phyloP scores from a whole-genome alignment of 352 stramenopile species.

The Plasmopara muralis region DNA sequence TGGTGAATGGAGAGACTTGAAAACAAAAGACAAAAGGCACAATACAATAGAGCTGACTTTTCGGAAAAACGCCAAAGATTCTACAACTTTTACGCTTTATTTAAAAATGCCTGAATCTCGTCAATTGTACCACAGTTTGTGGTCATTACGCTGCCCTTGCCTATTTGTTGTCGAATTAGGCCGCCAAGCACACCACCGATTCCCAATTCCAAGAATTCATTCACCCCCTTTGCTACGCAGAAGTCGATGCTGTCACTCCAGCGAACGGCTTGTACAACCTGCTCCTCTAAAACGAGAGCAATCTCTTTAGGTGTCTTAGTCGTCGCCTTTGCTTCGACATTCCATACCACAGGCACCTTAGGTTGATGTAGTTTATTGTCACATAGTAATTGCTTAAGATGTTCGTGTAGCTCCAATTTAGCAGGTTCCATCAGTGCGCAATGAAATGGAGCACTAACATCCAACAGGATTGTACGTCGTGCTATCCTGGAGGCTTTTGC shows the following conservation, averaged over 20 bases:
- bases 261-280: constrained; percentile 59
- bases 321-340: constrained; percentile 49
- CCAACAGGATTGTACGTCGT: constrained; percentile 56
- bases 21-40: constrained; percentile 5
- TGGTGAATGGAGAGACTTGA: not conserved
- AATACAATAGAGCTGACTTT: constrained; percentile 7
- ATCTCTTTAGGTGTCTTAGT: constrained; percentile 40
- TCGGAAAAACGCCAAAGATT: not conserved
- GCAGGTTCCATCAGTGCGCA: constrained; percentile 72
- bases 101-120: constrained; percentile 47
- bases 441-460: constrained; percentile 84
- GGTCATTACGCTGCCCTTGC: constrained; percentile 10
- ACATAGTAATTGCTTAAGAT: constrained; percentile 28
- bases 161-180: constrained; percentile 67
- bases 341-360: constrained; percentile 71
- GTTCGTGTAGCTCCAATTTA: constrained; percentile 33
- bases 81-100: constrained; percentile 2
- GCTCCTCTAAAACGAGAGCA: constrained; percentile 37
- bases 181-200: constrained; percentile 62
- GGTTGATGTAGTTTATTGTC: constrained; percentile 29
- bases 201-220: constrained; percentile 65
- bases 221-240: constrained; percentile 39
- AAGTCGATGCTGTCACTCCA: constrained; percentile 81
- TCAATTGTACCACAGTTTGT: constrained; percentile 55
- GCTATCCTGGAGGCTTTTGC: constrained; percentile 68